Conservation (phyloP, 352 stramenopile genomes). For the Phytopythium helicoides region DNA sequence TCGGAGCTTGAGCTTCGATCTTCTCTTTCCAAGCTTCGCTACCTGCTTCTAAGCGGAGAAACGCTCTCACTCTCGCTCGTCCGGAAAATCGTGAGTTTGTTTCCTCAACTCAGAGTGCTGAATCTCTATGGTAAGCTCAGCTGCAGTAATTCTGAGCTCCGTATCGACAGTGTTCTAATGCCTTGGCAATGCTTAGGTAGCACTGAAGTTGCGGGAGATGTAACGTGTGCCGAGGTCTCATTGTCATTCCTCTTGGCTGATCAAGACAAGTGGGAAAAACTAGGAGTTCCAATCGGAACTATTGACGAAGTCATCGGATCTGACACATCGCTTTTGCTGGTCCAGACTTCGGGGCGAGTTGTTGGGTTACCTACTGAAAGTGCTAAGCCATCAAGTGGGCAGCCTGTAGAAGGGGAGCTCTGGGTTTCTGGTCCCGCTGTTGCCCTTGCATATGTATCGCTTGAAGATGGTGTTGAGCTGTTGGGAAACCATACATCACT, state of each 20-base stretch:
- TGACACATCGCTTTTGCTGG: conserved; percentile 23
- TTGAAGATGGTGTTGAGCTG: conserved; percentile 1
- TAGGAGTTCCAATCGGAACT: conserved; percentile 47
- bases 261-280: conserved; percentile 20
- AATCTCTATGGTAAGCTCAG: conserved; percentile 52
- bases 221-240: conserved; percentile 41
- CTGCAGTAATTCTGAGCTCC: conserved; percentile 1
- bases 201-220: conserved; percentile 61
- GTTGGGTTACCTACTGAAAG: conserved; percentile 15
- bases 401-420: conserved; percentile 22
- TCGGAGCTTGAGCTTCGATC: neutral
- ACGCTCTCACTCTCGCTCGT: conserved; percentile 26
- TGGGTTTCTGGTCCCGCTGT: conserved; percentile 34
- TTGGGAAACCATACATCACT: neutral
- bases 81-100: conserved; percentile 9
- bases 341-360: neutral
- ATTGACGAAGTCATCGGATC: conserved; percentile 19
- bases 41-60: conserved; percentile 58
- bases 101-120: conserved; percentile 35
- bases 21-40: conserved; percentile 18
- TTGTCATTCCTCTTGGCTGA: conserved; percentile 15
- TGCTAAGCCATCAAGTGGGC: neutral
- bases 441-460: conserved; percentile 27
- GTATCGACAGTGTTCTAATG: neutral
- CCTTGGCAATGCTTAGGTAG: conserved; percentile 29